phyloP scores from a whole-genome alignment of 257 asterid genomes.

The Nicotiana benthamiana region DNA sequence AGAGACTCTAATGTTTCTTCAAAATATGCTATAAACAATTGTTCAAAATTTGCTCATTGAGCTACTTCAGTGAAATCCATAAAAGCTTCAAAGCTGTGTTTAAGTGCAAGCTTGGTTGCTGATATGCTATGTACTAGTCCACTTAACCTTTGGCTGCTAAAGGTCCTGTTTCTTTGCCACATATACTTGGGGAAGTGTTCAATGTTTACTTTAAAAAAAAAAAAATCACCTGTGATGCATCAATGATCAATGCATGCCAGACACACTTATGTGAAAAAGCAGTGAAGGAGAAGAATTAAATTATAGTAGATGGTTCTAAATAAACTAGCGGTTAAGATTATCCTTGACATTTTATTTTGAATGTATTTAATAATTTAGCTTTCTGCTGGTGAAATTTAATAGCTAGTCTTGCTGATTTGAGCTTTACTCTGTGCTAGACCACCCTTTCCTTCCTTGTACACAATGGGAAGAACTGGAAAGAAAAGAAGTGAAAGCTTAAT shows the following conservation, averaged over 20 bases:
- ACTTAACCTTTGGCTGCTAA: not conserved
- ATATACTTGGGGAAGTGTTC: not conserved
- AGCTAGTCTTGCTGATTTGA: not conserved
- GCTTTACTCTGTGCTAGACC: not conserved
- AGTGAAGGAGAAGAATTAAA: not conserved
- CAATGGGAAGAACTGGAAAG: not conserved
- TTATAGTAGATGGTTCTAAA: not conserved
- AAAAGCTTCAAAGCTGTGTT: not conserved
- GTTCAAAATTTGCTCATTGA: not conserved
- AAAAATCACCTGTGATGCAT: not conserved
- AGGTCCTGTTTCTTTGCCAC: not conserved
- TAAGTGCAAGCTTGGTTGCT: not conserved
- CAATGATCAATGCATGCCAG: slow-evolving; percentile 1
- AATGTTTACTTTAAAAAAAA: not conserved
- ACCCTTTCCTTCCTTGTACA: not conserved
- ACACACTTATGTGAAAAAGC: not conserved
- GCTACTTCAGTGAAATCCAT: not conserved
- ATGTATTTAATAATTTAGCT: not conserved
- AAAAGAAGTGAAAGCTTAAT: not conserved
- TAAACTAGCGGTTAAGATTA: not conserved
- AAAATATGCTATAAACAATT: slow-evolving; percentile 6
- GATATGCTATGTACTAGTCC: not conserved
- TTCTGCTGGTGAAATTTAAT: not conserved
- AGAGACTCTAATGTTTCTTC: not conserved
- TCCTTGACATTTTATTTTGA: not conserved